These are phyloP conservation scores for Candida suzukii DNA, from an alignment of 805 yeast species.

Conservation along the genomic window DNA sequence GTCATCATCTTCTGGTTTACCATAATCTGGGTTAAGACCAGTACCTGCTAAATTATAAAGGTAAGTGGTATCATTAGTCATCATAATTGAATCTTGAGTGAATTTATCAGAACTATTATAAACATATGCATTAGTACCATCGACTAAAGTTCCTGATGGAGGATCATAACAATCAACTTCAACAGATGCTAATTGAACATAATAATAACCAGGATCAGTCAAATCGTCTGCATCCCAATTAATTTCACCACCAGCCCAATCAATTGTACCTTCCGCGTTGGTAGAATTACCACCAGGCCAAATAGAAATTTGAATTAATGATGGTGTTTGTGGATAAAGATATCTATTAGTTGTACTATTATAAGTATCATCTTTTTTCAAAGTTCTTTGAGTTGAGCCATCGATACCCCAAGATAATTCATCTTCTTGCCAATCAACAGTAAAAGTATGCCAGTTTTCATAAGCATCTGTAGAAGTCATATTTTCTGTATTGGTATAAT, in stretches of 20 bases:
- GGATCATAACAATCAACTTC: conserved; percentile 66
- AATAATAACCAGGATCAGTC: conserved; percentile 72
- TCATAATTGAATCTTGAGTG: conserved; percentile 43
- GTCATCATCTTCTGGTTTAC: conserved; percentile 5
- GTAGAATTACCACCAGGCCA: conserved; percentile 70
- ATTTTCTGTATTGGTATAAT: conserved; percentile 54
- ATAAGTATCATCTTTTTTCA: conserved; percentile 52
- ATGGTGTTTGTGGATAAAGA: conserved; percentile 66
- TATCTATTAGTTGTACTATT: conserved; percentile 54
- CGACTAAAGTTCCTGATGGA: conserved; percentile 43
- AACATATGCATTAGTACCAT: conserved; percentile 44
- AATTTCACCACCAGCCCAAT: conserved; percentile 85
- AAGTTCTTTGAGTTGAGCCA: conserved; percentile 59
- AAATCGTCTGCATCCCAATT: conserved; percentile 79
- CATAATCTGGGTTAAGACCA: conserved; percentile 54
- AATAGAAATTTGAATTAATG: conserved; percentile 62
- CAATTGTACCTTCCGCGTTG: conserved; percentile 56
- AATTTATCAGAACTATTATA: conserved; percentile 44
- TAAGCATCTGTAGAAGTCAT: conserved; percentile 45
- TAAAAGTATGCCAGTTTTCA: conserved; percentile 65
- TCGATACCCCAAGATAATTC: conserved; percentile 65
- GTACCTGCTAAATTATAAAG: conserved; percentile 55
- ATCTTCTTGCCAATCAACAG: conserved; percentile 78
- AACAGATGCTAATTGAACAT: conserved; percentile 53
- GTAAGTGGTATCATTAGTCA: conserved; percentile 57